phyloP scores from a whole-genome alignment of 345 rosid genomes.

The Lepidium aucheri region DNA sequence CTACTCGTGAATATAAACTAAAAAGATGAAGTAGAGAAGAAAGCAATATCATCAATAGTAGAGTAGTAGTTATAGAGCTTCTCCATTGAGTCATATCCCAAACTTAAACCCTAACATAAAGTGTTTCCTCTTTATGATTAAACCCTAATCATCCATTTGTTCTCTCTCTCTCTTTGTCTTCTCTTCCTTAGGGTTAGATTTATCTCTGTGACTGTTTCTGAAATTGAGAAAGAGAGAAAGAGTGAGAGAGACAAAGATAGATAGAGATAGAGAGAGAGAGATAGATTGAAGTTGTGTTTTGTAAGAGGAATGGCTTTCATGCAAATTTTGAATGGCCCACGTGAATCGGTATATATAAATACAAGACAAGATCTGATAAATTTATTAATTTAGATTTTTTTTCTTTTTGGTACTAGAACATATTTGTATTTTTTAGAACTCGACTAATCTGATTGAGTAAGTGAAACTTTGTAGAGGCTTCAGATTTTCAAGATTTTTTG shows the following conservation, averaged over 20 bases:
- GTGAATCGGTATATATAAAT: conserved; percentile 23
- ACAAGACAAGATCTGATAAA: conserved; percentile 18
- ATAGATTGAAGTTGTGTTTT: conserved; percentile 19
- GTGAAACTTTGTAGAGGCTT: no score
- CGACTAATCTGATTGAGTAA: no score
- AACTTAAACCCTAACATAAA: conserved; percentile 24
- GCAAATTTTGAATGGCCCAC: conserved; percentile 31
- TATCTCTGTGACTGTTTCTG: conserved; percentile 4
- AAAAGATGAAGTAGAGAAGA: conserved; percentile 14
- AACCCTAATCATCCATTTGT: conserved; percentile 8
- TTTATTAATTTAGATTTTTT: not conserved
- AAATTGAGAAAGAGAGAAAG: not conserved
- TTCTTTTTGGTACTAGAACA: conserved; percentile 1
- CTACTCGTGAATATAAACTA: conserved; percentile 21
- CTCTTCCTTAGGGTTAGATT: not conserved
- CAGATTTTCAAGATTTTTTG: no score
- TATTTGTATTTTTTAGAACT: not conserved
- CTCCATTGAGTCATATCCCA: conserved; percentile 31
- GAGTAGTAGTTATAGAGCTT: conserved; percentile 11
- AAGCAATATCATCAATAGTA: conserved; percentile 12
- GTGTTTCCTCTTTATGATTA: conserved; percentile 19
- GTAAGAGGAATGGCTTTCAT: conserved; percentile 23
- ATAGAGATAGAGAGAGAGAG: not conserved
- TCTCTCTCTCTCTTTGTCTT: not conserved
- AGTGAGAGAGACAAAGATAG: not conserved